Evolutionary conservation across 1,284 basidiomycete species (phyloP).

Genomic region (Leccinum pallidistipes): DNA sequence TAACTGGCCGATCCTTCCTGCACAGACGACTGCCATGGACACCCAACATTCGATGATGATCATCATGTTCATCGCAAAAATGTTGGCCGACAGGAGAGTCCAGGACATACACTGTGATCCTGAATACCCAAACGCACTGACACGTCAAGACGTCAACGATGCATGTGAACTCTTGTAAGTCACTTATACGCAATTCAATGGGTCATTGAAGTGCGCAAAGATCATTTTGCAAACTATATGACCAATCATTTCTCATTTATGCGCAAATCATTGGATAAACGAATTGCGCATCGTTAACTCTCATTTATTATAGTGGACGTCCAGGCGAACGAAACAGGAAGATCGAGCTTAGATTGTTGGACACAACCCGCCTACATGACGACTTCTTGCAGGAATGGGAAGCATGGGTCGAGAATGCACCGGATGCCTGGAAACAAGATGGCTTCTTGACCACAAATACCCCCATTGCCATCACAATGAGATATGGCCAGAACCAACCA

Average conservation of each 20-base stretch:
- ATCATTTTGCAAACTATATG: too few relatives aligned
- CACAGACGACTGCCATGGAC: neutral
- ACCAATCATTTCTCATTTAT: too few relatives aligned
- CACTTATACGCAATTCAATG: too few relatives aligned
- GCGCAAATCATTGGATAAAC: too few relatives aligned
- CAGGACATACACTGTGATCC: neutral
- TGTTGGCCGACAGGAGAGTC: neutral
- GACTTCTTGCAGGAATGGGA: neutral
- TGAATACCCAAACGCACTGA: neutral
- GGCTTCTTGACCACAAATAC: neutral
- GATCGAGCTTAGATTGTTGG: neutral
- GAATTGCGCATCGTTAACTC: too few relatives aligned
- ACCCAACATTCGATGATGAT: neutral
- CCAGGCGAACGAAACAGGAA: neutral
- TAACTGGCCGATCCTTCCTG: neutral
- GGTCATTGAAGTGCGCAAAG: too few relatives aligned
- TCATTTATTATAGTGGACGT: too few relatives aligned
- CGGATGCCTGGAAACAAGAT: neutral
- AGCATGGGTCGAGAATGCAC: neutral
- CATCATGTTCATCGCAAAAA: neutral
- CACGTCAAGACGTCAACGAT: neutral
- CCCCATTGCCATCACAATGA: neutral
- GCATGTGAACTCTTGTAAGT: neutral
- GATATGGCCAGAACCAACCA: neutral
- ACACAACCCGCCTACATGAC: neutral